These are phyloP conservation scores for Fusarium tupiense DNA, from an alignment of 2,329 filamentous ascomycete genomes.

Conservation along the genomic window DNA sequence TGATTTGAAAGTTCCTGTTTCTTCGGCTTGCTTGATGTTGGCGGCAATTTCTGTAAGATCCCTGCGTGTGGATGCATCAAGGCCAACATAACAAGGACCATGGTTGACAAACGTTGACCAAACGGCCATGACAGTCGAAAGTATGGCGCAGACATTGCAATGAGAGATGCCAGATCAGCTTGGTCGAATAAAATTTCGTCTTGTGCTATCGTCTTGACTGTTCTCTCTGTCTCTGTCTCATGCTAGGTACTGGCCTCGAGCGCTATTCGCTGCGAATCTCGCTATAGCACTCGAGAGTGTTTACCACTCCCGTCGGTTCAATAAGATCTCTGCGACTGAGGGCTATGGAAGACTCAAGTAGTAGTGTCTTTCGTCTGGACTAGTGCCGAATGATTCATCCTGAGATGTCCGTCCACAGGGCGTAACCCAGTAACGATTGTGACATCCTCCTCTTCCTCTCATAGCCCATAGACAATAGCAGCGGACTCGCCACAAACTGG, in stretches of 20 bases:
- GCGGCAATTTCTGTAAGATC: constrained; percentile 16
- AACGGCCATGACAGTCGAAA: constrained; percentile 36
- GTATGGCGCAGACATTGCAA: constrained; percentile 54
- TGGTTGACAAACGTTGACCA: constrained; percentile 38
- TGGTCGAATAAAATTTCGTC: constrained; percentile 58
- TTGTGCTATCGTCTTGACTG: constrained; percentile 78
- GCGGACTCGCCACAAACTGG: constrained; percentile 36
- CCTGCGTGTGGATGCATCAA: constrained; percentile 20
- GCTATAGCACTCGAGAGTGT: constrained; percentile 61
- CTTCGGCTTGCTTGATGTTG: constrained; percentile 14
- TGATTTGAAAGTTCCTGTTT: constrained; percentile 4
- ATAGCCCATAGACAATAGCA: constrained; percentile 28
- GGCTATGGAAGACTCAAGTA: constrained; percentile 56
- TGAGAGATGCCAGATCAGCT: constrained; percentile 54
- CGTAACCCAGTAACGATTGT: constrained; percentile 38
- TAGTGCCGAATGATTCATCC: constrained; percentile 45
- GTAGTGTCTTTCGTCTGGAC: constrained; percentile 47
- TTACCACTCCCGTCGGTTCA: constrained; percentile 50
- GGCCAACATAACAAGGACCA: constrained; percentile 10
- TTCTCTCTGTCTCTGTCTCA: constrained; percentile 53
- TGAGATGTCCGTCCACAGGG: constrained; percentile 46
- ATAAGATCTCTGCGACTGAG: constrained; percentile 57
- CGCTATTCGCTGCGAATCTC: constrained; percentile 68
- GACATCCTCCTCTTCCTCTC: constrained; percentile 43
- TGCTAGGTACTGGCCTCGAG: constrained; percentile 73